These are phyloP conservation scores for Fusarium odoratissimum DNA, from an alignment of 2,329 filamentous ascomycete species.

Conservation along the genomic window DNA sequence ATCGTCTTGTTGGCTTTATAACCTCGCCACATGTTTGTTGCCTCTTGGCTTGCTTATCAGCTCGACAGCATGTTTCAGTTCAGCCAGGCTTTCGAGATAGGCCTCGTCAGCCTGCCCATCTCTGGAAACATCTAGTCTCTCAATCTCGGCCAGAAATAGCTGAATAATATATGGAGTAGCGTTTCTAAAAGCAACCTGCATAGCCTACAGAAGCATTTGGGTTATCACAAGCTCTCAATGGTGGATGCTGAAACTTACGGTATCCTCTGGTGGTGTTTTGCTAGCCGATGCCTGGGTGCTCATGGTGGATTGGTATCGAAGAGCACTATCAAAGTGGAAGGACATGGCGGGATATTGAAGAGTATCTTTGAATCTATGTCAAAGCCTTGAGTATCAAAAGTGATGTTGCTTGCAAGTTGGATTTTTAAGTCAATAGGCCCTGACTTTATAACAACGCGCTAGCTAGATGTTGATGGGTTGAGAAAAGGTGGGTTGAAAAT, in stretches of 20 bases:
- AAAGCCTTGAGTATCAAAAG: neutral
- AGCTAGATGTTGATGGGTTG: fast-evolving
- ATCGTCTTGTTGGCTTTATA: neutral
- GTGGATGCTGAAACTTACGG: neutral
- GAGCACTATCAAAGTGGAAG: fast-evolving
- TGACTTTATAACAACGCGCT: too few species aligned
- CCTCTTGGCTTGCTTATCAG: neutral
- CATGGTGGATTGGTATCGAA: fast-evolving
- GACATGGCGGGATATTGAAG: fast-evolving
- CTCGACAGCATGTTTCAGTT: neutral
- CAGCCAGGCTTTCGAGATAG: neutral
- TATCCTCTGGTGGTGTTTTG: fast-evolving
- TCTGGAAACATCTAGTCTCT: neutral
- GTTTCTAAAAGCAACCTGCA: neutral
- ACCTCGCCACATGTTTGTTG: neutral
- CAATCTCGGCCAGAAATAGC: neutral
- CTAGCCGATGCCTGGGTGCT: fast-evolving
- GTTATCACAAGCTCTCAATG: fast-evolving
- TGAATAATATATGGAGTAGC: neutral
- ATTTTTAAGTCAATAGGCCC: too few species aligned
- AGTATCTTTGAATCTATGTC: neutral
- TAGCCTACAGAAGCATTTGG: neutral
- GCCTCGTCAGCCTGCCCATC: neutral
- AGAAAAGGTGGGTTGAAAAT: neutral
- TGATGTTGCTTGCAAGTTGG: neutral